Conservation (phyloP, 176 grass and related monocot species). For the Triticum urartu region DNA sequence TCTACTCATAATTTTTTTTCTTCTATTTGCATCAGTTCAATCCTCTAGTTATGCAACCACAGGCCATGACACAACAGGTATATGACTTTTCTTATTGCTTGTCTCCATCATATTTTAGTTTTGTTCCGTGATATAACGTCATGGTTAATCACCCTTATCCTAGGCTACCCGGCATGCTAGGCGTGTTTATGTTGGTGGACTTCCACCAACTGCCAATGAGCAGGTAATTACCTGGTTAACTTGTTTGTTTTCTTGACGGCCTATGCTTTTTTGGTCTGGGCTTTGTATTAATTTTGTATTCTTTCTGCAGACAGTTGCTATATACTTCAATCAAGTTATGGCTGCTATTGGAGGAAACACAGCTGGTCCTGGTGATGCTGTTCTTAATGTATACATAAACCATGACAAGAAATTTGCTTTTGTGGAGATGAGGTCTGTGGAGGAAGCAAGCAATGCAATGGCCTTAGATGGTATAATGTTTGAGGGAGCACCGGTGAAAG, state of each 20-base stretch:
- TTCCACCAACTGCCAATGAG: conserved; percentile 92
- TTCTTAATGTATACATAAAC: conserved; percentile 99
- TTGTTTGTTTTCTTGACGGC: background rate
- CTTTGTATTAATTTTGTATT: background rate
- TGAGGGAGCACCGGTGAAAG: conserved; percentile 94
- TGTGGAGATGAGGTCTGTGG: conserved; percentile 99
- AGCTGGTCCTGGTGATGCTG: conserved; percentile 96
- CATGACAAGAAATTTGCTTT: conserved; percentile 99
- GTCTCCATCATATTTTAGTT: background rate
- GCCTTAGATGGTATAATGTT: conserved; percentile 97
- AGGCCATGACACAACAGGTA: conserved; percentile 98
- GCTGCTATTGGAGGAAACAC: conserved; percentile 95
- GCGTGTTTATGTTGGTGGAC: conserved; percentile 97
- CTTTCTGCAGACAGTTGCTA: conserved; percentile 78
- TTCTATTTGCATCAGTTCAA: conserved; percentile 50
- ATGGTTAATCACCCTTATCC: background rate
- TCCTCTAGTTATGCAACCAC: conserved; percentile 82
- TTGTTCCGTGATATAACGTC: background rate
- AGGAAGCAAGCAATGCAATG: conserved; percentile 99
- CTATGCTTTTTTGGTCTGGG: background rate
- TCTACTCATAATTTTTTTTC: background rate
- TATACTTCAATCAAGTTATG: conserved; percentile 97
- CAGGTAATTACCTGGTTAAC: conserved; percentile 46
- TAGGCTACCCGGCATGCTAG: conserved; percentile 91
- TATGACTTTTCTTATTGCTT: background rate